Base-by-base conservation (phyloP, 495 filamentous ascomycete genomes). In the Penicillium subrubescens region DNA sequence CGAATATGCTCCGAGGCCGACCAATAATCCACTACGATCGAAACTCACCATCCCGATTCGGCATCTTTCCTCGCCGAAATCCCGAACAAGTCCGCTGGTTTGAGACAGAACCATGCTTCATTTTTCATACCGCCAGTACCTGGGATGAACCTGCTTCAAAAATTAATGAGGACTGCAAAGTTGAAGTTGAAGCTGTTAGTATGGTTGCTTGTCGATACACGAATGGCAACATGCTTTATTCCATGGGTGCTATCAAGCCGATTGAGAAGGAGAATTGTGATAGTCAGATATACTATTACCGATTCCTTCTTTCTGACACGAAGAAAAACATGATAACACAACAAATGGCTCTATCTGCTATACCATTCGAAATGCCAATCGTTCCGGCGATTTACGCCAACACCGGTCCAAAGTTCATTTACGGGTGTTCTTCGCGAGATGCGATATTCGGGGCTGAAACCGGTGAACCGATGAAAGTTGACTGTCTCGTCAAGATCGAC, bases 111-210 rank as follows among this genome's bases (percentile, higher is more conserved):
- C 75, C 84, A 8, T 89, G 86, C 71, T 83, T 85, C 64, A 87
- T 90, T 59, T 89, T 89, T 62, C 88, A 90, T 65, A 88, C 87
- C 5, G 88, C 86, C 6, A 90, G 88, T 59, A 84, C 84, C 35
- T 91, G 88, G 88, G 84, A 88, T 50, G 71, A 72, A 19, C 14
- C 37, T 25, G 59, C 67, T 0, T 12, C 59, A 7, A 50, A 19
- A 2, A 11, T 17, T 35, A 2, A 14, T 7, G 11, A 35, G 8
- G 25, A 31, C 10, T 55, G 15, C 3, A 70, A 76, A 27, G 48
- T 61, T 2, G 71, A 76, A 27, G 48, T 61, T 2, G 43, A 57
- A 29, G 55, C 53, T 1, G 83, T 90, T 12, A 85, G 88, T 59
- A 79, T 90, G 70, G 77, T 91, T 0, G 81, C 80, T 25, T 90